Base-by-base conservation (phyloP, 805 yeast species). In the Maudiozyma barnettii region DNA sequence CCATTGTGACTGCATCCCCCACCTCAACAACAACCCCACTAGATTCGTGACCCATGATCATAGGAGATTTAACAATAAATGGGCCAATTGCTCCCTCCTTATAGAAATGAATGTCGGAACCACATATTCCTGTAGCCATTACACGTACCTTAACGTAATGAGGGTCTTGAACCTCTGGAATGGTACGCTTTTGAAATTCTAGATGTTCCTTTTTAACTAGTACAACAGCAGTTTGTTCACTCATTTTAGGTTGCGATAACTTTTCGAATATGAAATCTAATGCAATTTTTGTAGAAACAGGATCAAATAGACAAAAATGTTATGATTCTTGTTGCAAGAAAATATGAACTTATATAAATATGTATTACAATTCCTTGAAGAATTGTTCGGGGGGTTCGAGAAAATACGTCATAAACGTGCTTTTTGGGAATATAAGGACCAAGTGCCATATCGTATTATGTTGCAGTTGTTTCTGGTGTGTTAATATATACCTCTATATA, bases 1-100 rank as follows among this genome's bases (percentile, higher is more conserved):
- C 73, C 10, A 71, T 61, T 2, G 75, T 77, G 38, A 88, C 95
- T 1, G 61, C 74, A 1, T 72, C 49, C 9, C 96, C 96, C 40
- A 83, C 76, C 56, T 83, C 82, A 19, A 74, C 79, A 42, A 88
- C 81, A 26, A 79, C 69, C 46, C 96, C 96, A 5, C 90, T 69
- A 10, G 90, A 81, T 61, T 88, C 96, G 60, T 88, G 96, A 41
- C 96, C 96, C 53, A 87, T 69, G 35, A 87, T 88, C 91, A 87
- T 84, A 41, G 95, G 95, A 22, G 72, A 67, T 53, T 74, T 76
- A 49, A 88, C 82, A 8, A 80, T 78, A 56, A 84, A 87, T 8
- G 78, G 74, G 21, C 95, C 96, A 58, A 87, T 83, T 46, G 73
- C 74, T 3, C 95, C 96, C 53, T 83, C 84, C 29, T 79, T 76